Conservation (phyloP, 805 yeast genomes). For the Suhomyces pyralidae region DNA sequence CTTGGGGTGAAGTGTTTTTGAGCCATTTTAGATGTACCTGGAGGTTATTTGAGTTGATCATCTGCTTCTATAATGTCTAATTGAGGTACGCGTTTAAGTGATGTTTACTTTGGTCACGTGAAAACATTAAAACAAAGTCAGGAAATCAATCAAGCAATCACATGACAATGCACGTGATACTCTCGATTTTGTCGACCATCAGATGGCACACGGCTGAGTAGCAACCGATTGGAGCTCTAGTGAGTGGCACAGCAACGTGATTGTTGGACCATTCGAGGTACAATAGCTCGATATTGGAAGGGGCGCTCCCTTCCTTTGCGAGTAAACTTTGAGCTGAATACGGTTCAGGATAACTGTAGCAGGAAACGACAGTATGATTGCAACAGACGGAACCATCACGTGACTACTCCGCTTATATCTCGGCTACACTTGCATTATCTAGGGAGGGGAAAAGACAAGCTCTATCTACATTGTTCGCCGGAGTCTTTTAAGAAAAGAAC, state of each 20-base stretch:
- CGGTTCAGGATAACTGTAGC: too few relatives aligned
- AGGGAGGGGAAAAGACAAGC: not conserved
- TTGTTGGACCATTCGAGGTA: too few relatives aligned
- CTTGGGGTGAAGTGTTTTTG: constrained; percentile 9
- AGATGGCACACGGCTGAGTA: not conserved
- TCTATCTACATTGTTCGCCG: not conserved
- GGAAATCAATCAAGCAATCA: not conserved
- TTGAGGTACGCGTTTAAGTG: constrained; percentile 1
- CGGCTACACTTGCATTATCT: not conserved
- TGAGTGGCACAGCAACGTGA: too few relatives aligned
- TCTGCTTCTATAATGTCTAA: not conserved
- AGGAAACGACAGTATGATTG: too few relatives aligned
- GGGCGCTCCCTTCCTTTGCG: not conserved
- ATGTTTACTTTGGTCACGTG: not conserved
- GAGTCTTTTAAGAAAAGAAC: not conserved
- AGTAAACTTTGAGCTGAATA: not conserved
- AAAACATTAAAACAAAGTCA: not conserved
- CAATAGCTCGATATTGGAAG: not conserved
- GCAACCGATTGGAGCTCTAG: too few relatives aligned
- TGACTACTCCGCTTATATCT: not conserved
- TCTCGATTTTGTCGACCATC: not conserved
- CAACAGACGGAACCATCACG: not conserved
- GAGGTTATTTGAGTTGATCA: constrained; percentile 13
- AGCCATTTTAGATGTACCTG: constrained; percentile 12
- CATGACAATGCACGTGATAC: not conserved